A percentile compares a stretch with the other conserved stretches of the same genome.
phyloP scores from a whole-genome alignment of 2,329 filamentous ascomycete genomes.

The Ascochyta fabae region DNA sequence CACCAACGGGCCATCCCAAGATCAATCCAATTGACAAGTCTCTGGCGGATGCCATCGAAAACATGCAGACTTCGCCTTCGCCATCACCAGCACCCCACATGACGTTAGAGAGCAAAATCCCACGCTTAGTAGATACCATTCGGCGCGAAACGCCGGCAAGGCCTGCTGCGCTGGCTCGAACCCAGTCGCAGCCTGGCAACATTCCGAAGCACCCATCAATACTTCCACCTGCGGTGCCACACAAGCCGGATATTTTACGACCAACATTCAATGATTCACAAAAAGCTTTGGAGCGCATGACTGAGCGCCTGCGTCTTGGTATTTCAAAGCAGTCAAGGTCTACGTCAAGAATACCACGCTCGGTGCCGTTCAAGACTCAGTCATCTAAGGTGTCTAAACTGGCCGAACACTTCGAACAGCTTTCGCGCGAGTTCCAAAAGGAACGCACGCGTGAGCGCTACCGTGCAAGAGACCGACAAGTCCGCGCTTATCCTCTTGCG shows the following conservation, averaged over 20 bases:
- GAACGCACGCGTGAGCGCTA: slow-evolving; percentile 87
- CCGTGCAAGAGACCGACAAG: slow-evolving; percentile 76
- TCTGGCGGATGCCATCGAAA: slow-evolving; percentile 44
- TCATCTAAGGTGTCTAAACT: slow-evolving; percentile 86
- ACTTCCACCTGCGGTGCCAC: slow-evolving; percentile 23
- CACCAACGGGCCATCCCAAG: slow-evolving; percentile 37
- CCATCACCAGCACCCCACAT: slow-evolving; percentile 23
- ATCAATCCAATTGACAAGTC: slow-evolving; percentile 46
- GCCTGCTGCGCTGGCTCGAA: slow-evolving; percentile 36
- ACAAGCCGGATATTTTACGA: slow-evolving; percentile 32
- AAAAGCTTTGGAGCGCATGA: slow-evolving; percentile 70
- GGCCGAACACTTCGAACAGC: slow-evolving; percentile 93
- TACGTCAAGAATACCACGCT: slow-evolving; percentile 80
- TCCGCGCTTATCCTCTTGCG: slow-evolving; percentile 84
- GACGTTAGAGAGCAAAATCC: slow-evolving; percentile 46
- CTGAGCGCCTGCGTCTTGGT: slow-evolving; percentile 72
- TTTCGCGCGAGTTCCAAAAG: slow-evolving; percentile 95
- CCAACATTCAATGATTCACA: slow-evolving; percentile 43
- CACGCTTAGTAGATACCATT: slow-evolving; percentile 45
- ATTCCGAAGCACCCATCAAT: slow-evolving; percentile 29
- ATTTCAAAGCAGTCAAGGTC: slow-evolving; percentile 66
- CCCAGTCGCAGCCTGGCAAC: slow-evolving; percentile 47
- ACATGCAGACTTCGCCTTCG: slow-evolving; percentile 41
- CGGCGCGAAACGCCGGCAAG: slow-evolving; percentile 40
- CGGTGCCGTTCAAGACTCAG: slow-evolving; percentile 73